A percentile compares a stretch with the other conserved stretches of the same genome.
Conservation (phyloP, 1,284 basidiomycete genomes). For the Malassezia psittaci region DNA sequence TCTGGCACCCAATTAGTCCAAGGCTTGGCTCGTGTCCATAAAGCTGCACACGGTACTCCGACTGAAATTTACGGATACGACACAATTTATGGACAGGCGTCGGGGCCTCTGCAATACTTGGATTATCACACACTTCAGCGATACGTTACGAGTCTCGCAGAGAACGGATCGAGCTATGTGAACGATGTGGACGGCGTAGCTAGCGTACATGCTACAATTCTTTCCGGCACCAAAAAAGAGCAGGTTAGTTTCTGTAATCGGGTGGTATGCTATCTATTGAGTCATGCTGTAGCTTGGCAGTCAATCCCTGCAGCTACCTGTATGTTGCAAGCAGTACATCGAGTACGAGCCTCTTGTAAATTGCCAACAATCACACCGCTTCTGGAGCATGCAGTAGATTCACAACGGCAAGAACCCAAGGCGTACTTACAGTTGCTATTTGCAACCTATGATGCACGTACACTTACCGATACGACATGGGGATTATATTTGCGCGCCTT, state of each 20-base stretch:
- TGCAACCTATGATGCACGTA: conserved; percentile 52
- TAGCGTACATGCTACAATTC: conserved; percentile 57
- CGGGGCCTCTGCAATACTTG: conserved; percentile 61
- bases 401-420: conserved; percentile 10
- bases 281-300: conserved; percentile 64
- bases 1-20: conserved; percentile 59
- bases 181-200: conserved; percentile 62
- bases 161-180: conserved; percentile 49
- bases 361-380: conserved; percentile 59
- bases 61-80: conserved; percentile 68
- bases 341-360: conserved; percentile 60
- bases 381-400: conserved; percentile 49
- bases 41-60: conserved; percentile 46
- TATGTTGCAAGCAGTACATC: conserved; percentile 57
- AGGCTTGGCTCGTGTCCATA: conserved; percentile 49
- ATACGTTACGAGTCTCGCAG: conserved; percentile 57
- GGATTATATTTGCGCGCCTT: conserved; percentile 20
- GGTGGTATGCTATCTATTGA: conserved; percentile 67
- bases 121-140: conserved; percentile 61
- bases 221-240: conserved; percentile 56
- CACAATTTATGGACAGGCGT: conserved; percentile 63
- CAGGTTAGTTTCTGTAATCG: conserved; percentile 59
- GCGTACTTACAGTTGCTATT: conserved; percentile 54
- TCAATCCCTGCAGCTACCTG: conserved; percentile 53
- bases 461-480: conserved; percentile 37